phyloP scores from a whole-genome alignment of 164 flowering plant genomes.

The Vitis rotundifolia region DNA sequence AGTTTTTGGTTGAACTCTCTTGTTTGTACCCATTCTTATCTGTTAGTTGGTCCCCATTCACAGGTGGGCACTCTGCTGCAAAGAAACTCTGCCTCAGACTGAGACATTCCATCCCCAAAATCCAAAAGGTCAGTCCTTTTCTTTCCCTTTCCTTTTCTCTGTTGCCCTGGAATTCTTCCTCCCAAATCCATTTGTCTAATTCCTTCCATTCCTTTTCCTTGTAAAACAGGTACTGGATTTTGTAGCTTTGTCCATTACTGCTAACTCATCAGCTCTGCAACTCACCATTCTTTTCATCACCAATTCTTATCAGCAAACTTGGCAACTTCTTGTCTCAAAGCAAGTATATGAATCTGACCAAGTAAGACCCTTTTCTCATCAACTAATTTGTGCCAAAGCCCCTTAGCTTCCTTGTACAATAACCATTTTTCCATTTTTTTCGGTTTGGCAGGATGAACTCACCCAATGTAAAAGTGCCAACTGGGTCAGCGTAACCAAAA shows the following conservation, averaged over 20 bases:
- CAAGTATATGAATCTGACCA: no score
- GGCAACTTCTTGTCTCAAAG: not conserved
- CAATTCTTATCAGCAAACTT: not conserved
- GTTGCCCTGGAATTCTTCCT: not conserved
- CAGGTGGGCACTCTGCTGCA: constrained; percentile 9
- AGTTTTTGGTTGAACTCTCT: constrained; percentile 10
- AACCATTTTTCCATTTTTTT: not conserved
- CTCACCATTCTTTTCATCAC: not conserved
- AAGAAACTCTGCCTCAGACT: constrained; percentile 11
- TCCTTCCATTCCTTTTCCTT: constrained; percentile 1
- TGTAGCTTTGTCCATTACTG: not conserved
- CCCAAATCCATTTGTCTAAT: constrained; percentile 1
- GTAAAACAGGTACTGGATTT: constrained; percentile 3
- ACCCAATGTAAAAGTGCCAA: no score
- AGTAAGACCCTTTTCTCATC: no score
- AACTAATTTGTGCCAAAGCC: no score
- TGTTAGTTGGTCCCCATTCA: constrained; percentile 12
- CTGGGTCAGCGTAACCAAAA: no score
- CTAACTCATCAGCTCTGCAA: not conserved
- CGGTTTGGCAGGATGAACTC: constrained; percentile 4
- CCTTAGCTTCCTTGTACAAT: no score
- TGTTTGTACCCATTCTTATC: constrained; percentile 8
- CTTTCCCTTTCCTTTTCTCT: constrained; percentile 1
- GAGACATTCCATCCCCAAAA: constrained; percentile 9
- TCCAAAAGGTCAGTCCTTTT: constrained; percentile 14